Evolutionary conservation across 257 asterid species (phyloP).

Genomic region (Paulownia fortunei): DNA sequence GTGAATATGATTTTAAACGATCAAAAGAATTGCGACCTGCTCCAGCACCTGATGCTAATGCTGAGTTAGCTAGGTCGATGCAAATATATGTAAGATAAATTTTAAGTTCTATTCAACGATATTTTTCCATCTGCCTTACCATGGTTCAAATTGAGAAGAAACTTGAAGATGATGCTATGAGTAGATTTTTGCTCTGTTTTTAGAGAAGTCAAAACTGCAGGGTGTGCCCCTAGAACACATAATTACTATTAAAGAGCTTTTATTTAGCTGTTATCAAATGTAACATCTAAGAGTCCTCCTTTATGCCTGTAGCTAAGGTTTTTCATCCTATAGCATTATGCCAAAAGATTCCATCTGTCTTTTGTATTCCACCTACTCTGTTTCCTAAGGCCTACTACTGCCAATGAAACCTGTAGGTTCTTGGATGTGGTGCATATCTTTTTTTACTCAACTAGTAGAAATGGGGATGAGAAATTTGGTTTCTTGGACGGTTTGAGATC

Average conservation of each 20-base stretch:
- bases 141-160: not conserved
- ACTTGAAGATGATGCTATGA: not conserved
- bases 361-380: not conserved
- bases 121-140: not conserved
- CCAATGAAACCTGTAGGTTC: too few species aligned
- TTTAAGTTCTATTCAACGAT: not conserved
- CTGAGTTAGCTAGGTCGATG: conserved; percentile 51
- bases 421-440: too few species aligned
- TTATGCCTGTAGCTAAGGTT: not conserved
- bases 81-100: conserved; percentile 38
- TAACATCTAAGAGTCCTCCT: not conserved
- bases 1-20: conserved; percentile 50
- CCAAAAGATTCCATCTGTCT: too few species aligned
- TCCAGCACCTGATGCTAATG: conserved; percentile 56
- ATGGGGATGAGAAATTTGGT: too few species aligned
- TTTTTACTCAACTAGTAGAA: too few species aligned
- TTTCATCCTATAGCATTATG: not conserved
- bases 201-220: not conserved
- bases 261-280: not conserved
- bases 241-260: not conserved
- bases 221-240: not conserved
- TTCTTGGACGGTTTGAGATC: too few species aligned
- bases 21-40: conserved; percentile 56
- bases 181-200: not conserved
- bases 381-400: too few species aligned